phyloP scores from a whole-genome alignment of 2,329 filamentous ascomycete genomes.

The Fusarium sp. region DNA sequence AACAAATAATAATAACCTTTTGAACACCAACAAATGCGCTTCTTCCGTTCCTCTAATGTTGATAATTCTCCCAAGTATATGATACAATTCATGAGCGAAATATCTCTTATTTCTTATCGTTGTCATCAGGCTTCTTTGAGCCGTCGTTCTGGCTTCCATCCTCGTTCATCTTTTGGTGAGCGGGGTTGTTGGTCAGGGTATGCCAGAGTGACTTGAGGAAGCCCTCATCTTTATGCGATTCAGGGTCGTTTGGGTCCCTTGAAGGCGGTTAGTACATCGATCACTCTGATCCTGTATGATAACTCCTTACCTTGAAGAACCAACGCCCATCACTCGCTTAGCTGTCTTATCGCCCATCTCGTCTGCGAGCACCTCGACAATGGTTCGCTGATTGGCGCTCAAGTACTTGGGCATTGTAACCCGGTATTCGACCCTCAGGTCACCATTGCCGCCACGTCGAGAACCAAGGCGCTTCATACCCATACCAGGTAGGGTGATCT shows the following conservation, averaged over 20 bases:
- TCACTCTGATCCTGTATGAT: neutral
- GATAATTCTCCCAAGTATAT: slow-evolving; percentile 38
- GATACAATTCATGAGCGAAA: slow-evolving; percentile 49
- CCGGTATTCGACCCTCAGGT: slow-evolving; percentile 93
- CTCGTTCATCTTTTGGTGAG: slow-evolving; percentile 57
- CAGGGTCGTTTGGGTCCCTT: slow-evolving; percentile 49
- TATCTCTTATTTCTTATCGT: slow-evolving; percentile 53
- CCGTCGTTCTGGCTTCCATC: slow-evolving; percentile 39
- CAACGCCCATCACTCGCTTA: slow-evolving; percentile 89
- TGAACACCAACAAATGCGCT: slow-evolving; percentile 55
- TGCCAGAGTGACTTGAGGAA: slow-evolving; percentile 96
- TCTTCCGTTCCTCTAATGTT: slow-evolving; percentile 43
- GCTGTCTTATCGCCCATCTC: slow-evolving; percentile 95
- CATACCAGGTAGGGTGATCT: slow-evolving; percentile 87
- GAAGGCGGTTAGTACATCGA: slow-evolving; percentile 14
- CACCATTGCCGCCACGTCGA: slow-evolving; percentile 76
- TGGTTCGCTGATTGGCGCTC: slow-evolving; percentile 88
- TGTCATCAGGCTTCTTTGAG: slow-evolving; percentile 46
- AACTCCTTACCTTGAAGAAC: slow-evolving; percentile 50
- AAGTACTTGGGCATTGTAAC: slow-evolving; percentile 96
- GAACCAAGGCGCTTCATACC: slow-evolving; percentile 89
- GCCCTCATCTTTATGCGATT: slow-evolving; percentile 81
- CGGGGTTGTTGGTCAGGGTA: slow-evolving; percentile 82
- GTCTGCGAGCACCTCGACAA: slow-evolving; percentile 95
- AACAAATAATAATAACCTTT: slow-evolving; percentile 51